These are phyloP conservation scores for Clitocybe nebularis DNA, from an alignment of 1,284 basidiomycete genomes.

Conservation along the genomic window DNA sequence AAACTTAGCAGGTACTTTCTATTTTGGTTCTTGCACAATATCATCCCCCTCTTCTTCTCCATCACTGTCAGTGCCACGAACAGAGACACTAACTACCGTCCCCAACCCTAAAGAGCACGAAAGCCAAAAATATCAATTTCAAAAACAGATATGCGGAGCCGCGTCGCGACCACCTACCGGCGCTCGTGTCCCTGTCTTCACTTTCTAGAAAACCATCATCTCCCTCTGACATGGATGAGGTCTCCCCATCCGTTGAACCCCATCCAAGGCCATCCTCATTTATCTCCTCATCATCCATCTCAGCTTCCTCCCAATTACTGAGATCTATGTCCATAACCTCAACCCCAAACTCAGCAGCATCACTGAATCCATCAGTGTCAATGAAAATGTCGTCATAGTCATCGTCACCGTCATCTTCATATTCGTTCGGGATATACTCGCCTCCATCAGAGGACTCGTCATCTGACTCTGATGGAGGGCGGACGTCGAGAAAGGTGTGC, in stretches of 20 bases:
- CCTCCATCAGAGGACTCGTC: conserved; percentile 63
- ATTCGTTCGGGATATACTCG: conserved; percentile 52
- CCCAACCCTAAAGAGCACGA: conserved; percentile 18
- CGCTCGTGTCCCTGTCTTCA: conserved; percentile 10
- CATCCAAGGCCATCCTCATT: conserved; percentile 18
- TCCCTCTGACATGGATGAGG: conserved; percentile 23
- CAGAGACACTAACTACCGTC: conserved; percentile 23
- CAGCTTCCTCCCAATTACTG: conserved; percentile 24
- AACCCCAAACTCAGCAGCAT: conserved; percentile 28
- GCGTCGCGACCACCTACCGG: conserved; percentile 19
- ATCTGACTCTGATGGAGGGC: conserved; percentile 47
- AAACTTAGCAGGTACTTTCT: no score
- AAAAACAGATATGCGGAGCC: conserved; percentile 3
- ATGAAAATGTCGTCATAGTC: conserved; percentile 38
- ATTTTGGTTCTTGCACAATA: conserved; percentile 17
- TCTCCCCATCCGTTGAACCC: conserved; percentile 31
- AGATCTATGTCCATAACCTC: conserved; percentile 31
- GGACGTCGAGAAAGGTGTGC: conserved; percentile 51
- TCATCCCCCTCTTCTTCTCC: conserved; percentile 12
- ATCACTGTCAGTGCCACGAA: conserved; percentile 16
- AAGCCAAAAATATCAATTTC: conserved; percentile 13
- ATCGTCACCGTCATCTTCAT: conserved; percentile 51
- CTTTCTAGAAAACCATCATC: conserved; percentile 20
- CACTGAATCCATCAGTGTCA: conserved; percentile 42
- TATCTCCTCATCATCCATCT: conserved; percentile 14